phyloP scores from a whole-genome alignment of 139 green algal genomes.

The Chlamydomonas sp. region DNA sequence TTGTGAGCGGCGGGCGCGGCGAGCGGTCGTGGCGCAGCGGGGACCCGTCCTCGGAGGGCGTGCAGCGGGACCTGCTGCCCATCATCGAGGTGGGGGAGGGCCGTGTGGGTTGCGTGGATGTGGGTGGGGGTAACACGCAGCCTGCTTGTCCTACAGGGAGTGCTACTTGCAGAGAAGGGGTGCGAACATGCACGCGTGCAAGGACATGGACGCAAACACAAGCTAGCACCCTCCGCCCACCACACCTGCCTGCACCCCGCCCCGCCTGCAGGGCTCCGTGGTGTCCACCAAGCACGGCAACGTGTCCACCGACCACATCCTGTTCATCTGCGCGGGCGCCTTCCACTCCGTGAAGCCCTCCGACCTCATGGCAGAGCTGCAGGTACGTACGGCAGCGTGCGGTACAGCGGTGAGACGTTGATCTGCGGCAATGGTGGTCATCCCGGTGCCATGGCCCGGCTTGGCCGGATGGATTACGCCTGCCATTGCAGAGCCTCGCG shows the following conservation, averaged over 20 bases:
- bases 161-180: not conserved
- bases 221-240: not conserved
- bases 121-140: no score
- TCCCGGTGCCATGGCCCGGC: no score
- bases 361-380: constrained; percentile 71
- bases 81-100: constrained; percentile 87
- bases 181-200: not conserved
- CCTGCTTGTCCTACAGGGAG: not conserved
- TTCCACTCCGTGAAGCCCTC: constrained; percentile 94
- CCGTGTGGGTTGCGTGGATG: no score
- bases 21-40: constrained; percentile 35
- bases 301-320: constrained; percentile 95
- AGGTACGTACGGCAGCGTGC: constrained; percentile 23
- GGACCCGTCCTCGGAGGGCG: constrained; percentile 54
- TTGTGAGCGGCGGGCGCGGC: constrained; percentile 63
- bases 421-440: no score
- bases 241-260: not conserved
- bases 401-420: no score
- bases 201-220: not conserved
- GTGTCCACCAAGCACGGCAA: constrained; percentile 93
- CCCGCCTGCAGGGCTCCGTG: constrained; percentile 35
- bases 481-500: no score
- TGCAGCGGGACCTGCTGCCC: constrained; percentile 86
- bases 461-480: no score
- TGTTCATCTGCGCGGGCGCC: constrained; percentile 96